A percentile compares a stretch with the other conserved stretches of the same genome.
Conservation (phyloP, 2,329 filamentous ascomycete genomes). For the Cladophialophora exuberans region DNA sequence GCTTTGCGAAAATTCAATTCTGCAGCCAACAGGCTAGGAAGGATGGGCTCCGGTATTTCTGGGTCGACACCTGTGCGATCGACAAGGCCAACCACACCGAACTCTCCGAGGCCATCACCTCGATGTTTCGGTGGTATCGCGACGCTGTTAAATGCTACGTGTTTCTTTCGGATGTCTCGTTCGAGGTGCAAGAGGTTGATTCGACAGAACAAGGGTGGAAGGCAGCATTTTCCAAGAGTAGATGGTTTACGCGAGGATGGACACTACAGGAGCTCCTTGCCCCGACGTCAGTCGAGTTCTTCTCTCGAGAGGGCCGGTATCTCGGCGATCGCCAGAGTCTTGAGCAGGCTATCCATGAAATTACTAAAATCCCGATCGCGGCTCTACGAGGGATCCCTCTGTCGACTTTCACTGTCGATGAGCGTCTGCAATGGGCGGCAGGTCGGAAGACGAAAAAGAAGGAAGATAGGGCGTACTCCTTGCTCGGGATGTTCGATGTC, state of each 20-base stretch:
- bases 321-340: slow-evolving; percentile 1
- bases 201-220: no score
- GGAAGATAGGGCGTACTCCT: slow-evolving; percentile 37
- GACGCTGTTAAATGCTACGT: background rate
- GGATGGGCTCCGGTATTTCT: slow-evolving; percentile 35
- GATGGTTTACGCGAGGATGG: no score
- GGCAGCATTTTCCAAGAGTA: slow-evolving; percentile 35
- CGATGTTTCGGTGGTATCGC: background rate
- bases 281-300: slow-evolving; percentile 28
- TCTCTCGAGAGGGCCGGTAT: background rate
- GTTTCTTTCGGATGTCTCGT: background rate
- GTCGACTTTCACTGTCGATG: background rate
- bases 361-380: slow-evolving; percentile 18
- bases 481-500: slow-evolving; percentile 36
- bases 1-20: slow-evolving; percentile 33
- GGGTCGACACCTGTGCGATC: slow-evolving; percentile 35
- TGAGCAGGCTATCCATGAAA: background rate
- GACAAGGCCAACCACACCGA: no score
- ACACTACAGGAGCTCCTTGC: no score
- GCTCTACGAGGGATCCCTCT: slow-evolving; percentile 2
- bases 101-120: background rate
- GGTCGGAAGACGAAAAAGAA: slow-evolving; percentile 28
- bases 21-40: slow-evolving; percentile 28
- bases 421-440: slow-evolving; percentile 14
- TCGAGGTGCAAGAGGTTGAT: slow-evolving; percentile 29